phyloP scores from a whole-genome alignment of 1,284 basidiomycete genomes.

The Golubevia pallescens region DNA sequence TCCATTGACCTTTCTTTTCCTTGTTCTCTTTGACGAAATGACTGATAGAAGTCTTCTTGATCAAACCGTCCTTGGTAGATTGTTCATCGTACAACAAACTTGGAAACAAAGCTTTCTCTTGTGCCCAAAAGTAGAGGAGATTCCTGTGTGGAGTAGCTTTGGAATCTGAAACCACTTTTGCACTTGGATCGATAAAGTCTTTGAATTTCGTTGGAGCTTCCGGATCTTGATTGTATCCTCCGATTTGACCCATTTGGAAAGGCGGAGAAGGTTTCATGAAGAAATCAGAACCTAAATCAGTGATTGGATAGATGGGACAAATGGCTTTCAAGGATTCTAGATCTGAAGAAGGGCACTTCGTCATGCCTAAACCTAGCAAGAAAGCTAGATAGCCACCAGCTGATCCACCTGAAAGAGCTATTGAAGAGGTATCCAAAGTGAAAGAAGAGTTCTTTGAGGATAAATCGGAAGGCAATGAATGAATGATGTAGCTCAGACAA shows the following conservation, averaged over 20 bases:
- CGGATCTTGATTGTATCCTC: not conserved
- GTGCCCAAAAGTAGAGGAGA: conserved; percentile 36
- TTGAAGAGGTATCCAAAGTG: conserved; percentile 20
- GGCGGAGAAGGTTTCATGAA: conserved; percentile 30
- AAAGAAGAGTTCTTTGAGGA: conserved; percentile 19
- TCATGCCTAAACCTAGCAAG: conserved; percentile 34
- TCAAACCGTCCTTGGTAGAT: not conserved
- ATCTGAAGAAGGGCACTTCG: conserved; percentile 8
- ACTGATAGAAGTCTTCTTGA: conserved; percentile 22
- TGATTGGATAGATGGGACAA: conserved; percentile 33
- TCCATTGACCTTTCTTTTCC: conserved; percentile 17
- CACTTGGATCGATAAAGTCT: conserved; percentile 23
- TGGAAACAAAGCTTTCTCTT: conserved; percentile 31
- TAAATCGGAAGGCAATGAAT: conserved; percentile 20
- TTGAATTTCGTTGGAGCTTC: conserved; percentile 8
- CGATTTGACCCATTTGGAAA: not conserved
- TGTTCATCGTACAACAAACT: conserved; percentile 26
- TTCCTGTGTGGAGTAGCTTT: conserved; percentile 16
- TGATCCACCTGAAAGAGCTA: conserved; percentile 28
- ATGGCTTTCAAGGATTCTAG: conserved; percentile 12
- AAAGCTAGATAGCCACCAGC: conserved; percentile 34
- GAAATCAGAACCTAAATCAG: conserved; percentile 31
- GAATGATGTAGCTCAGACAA: conserved; percentile 21
- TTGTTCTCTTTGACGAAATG: conserved; percentile 15
- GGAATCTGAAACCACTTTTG: conserved; percentile 22